phyloP scores from a whole-genome alignment of 1,284 basidiomycete species.

The Butyriboletus pseudospeciosus region DNA sequence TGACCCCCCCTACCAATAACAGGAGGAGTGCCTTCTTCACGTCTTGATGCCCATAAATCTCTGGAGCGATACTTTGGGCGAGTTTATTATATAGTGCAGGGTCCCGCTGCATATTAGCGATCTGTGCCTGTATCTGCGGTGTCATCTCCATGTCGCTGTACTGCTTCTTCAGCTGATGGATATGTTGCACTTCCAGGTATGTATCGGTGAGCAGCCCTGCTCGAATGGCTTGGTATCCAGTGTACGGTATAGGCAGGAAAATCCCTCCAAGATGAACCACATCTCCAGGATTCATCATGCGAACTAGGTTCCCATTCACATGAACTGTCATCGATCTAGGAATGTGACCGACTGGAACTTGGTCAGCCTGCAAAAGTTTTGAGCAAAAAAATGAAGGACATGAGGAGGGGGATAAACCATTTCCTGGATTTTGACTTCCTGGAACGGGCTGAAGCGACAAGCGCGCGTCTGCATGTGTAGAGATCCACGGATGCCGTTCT shows the following conservation, averaged over 20 bases:
- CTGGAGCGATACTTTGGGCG: conserved; percentile 88
- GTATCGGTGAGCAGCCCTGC: conserved; percentile 97
- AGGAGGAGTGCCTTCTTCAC: conserved; percentile 98
- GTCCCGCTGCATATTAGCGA: conserved; percentile 72
- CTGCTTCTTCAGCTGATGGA: conserved; percentile 96
- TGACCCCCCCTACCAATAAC: conserved; percentile 92
- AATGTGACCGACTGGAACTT: conserved; percentile 99
- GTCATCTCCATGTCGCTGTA: conserved; percentile 94
- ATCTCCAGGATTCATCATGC: conserved; percentile 93
- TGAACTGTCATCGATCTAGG: conserved; percentile 98
- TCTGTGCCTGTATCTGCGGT: conserved; percentile 71
- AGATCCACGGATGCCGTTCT: conserved; percentile 86
- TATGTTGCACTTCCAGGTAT: conserved; percentile 88
- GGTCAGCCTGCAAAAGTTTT: conserved; percentile 70
- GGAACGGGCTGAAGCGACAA: conserved; percentile 96
- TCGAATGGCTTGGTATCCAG: conserved; percentile 83
- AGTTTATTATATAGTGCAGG: conserved; percentile 81
- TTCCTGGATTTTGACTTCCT: conserved; percentile 98
- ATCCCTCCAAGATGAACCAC: conserved; percentile 89
- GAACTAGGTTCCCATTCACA: conserved; percentile 85
- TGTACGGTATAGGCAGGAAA: conserved; percentile 88
- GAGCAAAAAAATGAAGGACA: conserved; percentile 3
- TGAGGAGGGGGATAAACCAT: conserved; percentile 59
- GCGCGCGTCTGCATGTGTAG: conserved; percentile 98
- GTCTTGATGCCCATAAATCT: conserved; percentile 97